Percentiles rank a stretch among this genome's conserved stretches.
phyloP scores from a whole-genome alignment of 2,329 filamentous ascomycete genomes.

The Aspergillus ochraceus region DNA sequence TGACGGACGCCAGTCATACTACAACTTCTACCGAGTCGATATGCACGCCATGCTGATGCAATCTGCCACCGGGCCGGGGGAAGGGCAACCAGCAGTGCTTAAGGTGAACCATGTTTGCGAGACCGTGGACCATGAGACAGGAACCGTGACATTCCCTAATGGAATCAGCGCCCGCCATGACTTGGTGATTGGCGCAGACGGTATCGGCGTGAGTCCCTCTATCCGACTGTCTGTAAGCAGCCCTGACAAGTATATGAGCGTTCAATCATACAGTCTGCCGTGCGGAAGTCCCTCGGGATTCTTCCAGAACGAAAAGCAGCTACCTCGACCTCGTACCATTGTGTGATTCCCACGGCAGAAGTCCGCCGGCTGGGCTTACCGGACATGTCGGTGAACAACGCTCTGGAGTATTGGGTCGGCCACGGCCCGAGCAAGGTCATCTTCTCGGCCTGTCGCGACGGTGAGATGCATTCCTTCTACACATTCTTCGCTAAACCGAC shows the following conservation, averaged over 20 bases:
- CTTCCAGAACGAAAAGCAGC: slow-evolving; percentile 57
- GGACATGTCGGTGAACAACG: slow-evolving; percentile 61
- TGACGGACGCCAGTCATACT: slow-evolving; percentile 46
- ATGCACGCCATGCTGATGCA: slow-evolving; percentile 70
- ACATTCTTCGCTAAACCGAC: slow-evolving; percentile 65
- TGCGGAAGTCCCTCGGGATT: slow-evolving; percentile 64
- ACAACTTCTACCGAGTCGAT: slow-evolving; percentile 69
- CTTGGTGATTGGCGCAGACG: slow-evolving; percentile 64
- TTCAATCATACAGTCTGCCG: slow-evolving; percentile 46
- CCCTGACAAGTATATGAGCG: background rate
- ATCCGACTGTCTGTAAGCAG: background rate
- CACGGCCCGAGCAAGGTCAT: slow-evolving; percentile 67
- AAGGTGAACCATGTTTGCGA: slow-evolving; percentile 35
- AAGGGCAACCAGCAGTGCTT: slow-evolving; percentile 40
- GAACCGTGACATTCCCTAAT: slow-evolving; percentile 56
- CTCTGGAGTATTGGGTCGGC: slow-evolving; percentile 71
- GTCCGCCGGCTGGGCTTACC: slow-evolving; percentile 60
- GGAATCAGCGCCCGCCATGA: slow-evolving; percentile 55
- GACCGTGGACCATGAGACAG: slow-evolving; percentile 54
- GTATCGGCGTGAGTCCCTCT: slow-evolving; percentile 53
- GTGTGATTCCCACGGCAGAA: slow-evolving; percentile 55
- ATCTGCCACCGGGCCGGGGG: slow-evolving; percentile 49
- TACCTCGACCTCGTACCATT: slow-evolving; percentile 23
- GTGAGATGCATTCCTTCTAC: slow-evolving; percentile 66
- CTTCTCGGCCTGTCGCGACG: slow-evolving; percentile 66